These are phyloP conservation scores for Penicillium verhagenii DNA, from an alignment of 495 filamentous ascomycete species.

Conservation along the genomic window DNA sequence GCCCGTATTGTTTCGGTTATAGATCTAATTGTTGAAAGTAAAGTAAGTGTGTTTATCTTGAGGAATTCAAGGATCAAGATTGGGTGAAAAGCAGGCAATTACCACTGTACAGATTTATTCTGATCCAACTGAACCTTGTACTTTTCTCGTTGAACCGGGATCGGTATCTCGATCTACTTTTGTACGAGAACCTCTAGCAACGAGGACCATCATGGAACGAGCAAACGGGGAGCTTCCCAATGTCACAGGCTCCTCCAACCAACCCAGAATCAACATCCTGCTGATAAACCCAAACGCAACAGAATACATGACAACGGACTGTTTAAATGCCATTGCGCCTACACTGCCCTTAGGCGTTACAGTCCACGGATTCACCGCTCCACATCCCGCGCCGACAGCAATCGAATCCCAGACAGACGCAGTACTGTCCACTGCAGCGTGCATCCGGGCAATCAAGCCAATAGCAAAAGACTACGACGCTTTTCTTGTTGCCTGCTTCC, in stretches of 20 bases:
- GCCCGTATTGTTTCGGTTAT: no score
- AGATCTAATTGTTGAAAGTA: no score
- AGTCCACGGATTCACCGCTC: conserved; percentile 6
- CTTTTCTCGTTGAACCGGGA: no score
- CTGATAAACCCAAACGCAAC: conserved; percentile 2
- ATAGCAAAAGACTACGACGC: neutral
- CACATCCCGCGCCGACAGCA: neutral
- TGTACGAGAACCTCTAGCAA: no score
- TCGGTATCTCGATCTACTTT: no score
- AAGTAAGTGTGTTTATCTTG: no score
- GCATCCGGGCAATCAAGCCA: neutral
- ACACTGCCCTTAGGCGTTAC: neutral
- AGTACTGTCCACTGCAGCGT: neutral
- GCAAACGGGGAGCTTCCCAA: neutral
- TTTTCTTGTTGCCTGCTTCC: conserved; percentile 3
- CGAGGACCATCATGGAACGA: neutral
- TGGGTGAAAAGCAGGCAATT: no score
- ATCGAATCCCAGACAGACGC: conserved; percentile 7
- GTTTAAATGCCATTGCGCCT: neutral
- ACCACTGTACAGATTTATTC: no score
- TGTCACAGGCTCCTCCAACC: neutral
- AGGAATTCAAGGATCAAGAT: no score
- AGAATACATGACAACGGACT: conserved; percentile 4
- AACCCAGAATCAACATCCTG: neutral
- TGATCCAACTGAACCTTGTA: no score